Percentiles rank a stretch among this genome's conserved stretches.
phyloP scores from a whole-genome alignment of 2,329 filamentous ascomycete genomes.

The Onygena corvina region DNA sequence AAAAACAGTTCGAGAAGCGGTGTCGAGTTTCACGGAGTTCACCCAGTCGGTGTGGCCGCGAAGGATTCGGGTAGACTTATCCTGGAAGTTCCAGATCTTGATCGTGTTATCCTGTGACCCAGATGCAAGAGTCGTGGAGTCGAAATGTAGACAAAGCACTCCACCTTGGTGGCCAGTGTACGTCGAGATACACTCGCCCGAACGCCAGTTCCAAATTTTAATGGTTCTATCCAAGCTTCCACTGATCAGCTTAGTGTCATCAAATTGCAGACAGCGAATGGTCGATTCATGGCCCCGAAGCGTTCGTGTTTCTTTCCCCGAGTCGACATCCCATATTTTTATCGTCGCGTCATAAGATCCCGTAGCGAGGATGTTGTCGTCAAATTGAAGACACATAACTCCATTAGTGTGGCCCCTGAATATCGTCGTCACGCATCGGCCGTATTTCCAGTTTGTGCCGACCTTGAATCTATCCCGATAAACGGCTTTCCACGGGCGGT shows the following conservation, averaged over 20 bases:
- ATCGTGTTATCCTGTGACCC: conserved; percentile 83
- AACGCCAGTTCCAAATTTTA: conserved; percentile 94
- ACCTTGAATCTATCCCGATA: conserved; percentile 94
- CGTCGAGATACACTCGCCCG: conserved; percentile 72
- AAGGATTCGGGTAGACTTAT: conserved; percentile 65
- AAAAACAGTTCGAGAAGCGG: conserved; percentile 68
- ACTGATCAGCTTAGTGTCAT: conserved; percentile 80
- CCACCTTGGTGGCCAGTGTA: conserved; percentile 68
- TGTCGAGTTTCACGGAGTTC: conserved; percentile 84
- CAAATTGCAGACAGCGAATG: conserved; percentile 83
- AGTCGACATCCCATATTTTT: conserved; percentile 92
- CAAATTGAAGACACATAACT: conserved; percentile 66
- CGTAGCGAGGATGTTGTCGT: conserved; percentile 81
- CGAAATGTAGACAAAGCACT: conserved; percentile 79
- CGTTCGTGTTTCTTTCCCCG: conserved; percentile 73
- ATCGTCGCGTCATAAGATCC: conserved; percentile 92
- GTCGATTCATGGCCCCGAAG: conserved; percentile 69
- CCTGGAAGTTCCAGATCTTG: conserved; percentile 84
- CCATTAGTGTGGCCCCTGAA: conserved; percentile 85
- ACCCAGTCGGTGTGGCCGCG: conserved; percentile 89
- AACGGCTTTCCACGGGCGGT: conserved; percentile 85
- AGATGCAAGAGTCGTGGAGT: conserved; percentile 69
- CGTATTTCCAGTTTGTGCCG: conserved; percentile 94
- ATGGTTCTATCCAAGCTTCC: conserved; percentile 79
- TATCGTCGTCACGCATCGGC: conserved; percentile 69